A percentile compares a stretch with the other conserved stretches of the same genome.
phyloP scores from a whole-genome alignment of 345 rosid species.

The Citropsis articulata region DNA sequence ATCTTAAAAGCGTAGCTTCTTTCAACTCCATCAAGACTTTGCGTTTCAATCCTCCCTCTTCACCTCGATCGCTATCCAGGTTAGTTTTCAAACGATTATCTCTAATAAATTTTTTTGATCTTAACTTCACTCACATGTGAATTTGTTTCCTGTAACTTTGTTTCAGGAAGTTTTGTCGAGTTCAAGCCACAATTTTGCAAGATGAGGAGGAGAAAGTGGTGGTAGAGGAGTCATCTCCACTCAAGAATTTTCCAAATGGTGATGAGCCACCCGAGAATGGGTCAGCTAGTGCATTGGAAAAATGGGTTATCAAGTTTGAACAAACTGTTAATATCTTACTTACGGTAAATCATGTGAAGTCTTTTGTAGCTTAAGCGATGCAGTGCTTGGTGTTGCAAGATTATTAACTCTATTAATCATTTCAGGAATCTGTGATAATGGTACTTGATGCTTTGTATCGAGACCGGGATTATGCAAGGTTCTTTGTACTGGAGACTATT shows the following conservation, averaged over 20 bases:
- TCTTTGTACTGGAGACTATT: slow-evolving; percentile 92
- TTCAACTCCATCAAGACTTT: slow-evolving; percentile 25
- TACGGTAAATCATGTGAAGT: slow-evolving; percentile 38
- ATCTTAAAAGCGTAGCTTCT: slow-evolving; percentile 20
- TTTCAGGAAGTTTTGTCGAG: slow-evolving; percentile 38
- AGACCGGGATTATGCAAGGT: slow-evolving; percentile 83
- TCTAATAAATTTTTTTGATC: neutral
- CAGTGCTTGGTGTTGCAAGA: neutral
- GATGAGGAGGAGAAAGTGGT: slow-evolving; percentile 72
- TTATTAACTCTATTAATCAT: neutral
- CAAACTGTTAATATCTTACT: slow-evolving; percentile 78
- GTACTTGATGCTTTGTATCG: slow-evolving; percentile 78
- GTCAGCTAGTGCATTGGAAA: slow-evolving; percentile 17
- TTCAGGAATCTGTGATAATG: slow-evolving; percentile 84
- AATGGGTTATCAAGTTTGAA: slow-evolving; percentile 67
- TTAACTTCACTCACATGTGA: neutral
- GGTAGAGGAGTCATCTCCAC: slow-evolving; percentile 62
- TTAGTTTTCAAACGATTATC: slow-evolving; percentile 2
- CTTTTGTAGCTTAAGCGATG: neutral
- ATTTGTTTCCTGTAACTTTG: slow-evolving; percentile 15
- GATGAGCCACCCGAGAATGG: slow-evolving; percentile 27
- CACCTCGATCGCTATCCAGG: slow-evolving; percentile 34
- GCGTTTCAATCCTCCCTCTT: slow-evolving; percentile 22
- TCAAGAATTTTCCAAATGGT: slow-evolving; percentile 34
- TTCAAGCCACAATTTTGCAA: slow-evolving; percentile 57